These are phyloP conservation scores for Erysimum pusillum DNA, from an alignment of 441 rosid species.

Conservation along the genomic window DNA sequence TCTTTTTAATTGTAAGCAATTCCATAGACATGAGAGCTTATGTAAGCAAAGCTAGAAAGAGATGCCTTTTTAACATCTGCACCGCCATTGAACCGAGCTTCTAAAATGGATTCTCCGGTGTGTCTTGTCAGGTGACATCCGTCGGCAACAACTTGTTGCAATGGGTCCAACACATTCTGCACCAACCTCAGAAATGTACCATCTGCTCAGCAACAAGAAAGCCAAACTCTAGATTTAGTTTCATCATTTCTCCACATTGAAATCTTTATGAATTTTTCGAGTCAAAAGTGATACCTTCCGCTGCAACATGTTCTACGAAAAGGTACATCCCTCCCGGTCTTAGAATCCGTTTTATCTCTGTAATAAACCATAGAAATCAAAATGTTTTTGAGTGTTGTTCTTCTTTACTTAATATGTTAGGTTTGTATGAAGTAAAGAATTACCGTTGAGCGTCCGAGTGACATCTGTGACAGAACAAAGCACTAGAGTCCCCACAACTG, in stretches of 20 bases:
- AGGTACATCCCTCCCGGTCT: conserved; percentile 82
- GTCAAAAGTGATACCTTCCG: conserved; percentile 60
- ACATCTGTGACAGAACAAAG: conserved; percentile 86
- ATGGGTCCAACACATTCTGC: conserved; percentile 73
- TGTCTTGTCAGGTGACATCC: conserved; percentile 87
- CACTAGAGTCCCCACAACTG: conserved; percentile 88
- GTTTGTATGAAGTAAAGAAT: background rate
- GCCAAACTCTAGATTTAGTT: background rate
- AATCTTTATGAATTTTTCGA: background rate
- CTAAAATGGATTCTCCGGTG: conserved; percentile 64
- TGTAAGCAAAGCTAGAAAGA: conserved; percentile 55
- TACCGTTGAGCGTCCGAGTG: conserved; percentile 69
- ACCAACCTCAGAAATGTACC: conserved; percentile 73
- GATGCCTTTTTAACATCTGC: conserved; percentile 56
- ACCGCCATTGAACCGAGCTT: conserved; percentile 67
- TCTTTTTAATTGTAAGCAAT: conserved; percentile 64
- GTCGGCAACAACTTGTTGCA: conserved; percentile 74
- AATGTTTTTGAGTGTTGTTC: background rate
- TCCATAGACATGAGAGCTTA: conserved; percentile 80
- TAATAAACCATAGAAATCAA: conserved; percentile 14
- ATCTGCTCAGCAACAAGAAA: conserved; percentile 52
- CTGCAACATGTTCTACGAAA: conserved; percentile 93
- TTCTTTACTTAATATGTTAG: background rate
- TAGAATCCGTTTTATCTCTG: conserved; percentile 86
- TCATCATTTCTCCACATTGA: background rate